Conservation (phyloP, 495 filamentous ascomycete species). For the Aspergillus baeticus region DNA sequence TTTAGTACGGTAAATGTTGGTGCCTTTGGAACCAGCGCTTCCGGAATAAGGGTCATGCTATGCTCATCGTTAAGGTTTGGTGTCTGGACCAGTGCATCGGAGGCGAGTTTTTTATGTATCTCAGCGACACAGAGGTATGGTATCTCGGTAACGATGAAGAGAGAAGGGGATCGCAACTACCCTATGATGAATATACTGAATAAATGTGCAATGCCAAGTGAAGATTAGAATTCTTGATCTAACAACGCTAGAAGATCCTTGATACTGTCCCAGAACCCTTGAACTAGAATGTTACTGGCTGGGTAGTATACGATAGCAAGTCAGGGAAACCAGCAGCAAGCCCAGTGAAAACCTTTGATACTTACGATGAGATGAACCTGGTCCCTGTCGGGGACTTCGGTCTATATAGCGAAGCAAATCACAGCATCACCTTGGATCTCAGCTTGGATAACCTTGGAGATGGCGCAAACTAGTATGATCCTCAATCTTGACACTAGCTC, state of each 20-base stretch:
- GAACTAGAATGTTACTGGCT: conserved; percentile 74
- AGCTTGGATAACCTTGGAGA: conserved; percentile 71
- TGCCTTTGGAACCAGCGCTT: conserved; percentile 41
- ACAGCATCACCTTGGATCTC: conserved; percentile 60
- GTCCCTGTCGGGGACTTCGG: conserved; percentile 60
- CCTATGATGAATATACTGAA: too few relatives aligned
- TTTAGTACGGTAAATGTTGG: conserved; percentile 65
- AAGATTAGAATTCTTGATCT: too few relatives aligned
- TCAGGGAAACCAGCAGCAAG: conserved; percentile 53
- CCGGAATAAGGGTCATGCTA: conserved; percentile 49
- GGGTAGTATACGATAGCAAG: conserved; percentile 64
- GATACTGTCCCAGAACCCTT: conserved; percentile 61
- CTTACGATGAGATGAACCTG: conserved; percentile 69
- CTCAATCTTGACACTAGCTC: not conserved
- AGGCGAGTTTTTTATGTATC: conserved; percentile 53
- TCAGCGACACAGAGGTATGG: conserved; percentile 67
- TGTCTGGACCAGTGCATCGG: conserved; percentile 54
- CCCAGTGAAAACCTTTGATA: conserved; percentile 53
- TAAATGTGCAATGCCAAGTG: too few relatives aligned
- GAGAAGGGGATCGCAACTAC: conserved; percentile 37
- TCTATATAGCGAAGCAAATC: conserved; percentile 56
- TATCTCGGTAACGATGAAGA: conserved; percentile 55
- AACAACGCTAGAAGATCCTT: conserved; percentile 63
- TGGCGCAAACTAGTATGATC: conserved; percentile 67
- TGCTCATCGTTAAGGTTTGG: conserved; percentile 67